Evolutionary conservation across 305 asterid genomes (phyloP).

Genomic region (Euphrasia arctica): DNA sequence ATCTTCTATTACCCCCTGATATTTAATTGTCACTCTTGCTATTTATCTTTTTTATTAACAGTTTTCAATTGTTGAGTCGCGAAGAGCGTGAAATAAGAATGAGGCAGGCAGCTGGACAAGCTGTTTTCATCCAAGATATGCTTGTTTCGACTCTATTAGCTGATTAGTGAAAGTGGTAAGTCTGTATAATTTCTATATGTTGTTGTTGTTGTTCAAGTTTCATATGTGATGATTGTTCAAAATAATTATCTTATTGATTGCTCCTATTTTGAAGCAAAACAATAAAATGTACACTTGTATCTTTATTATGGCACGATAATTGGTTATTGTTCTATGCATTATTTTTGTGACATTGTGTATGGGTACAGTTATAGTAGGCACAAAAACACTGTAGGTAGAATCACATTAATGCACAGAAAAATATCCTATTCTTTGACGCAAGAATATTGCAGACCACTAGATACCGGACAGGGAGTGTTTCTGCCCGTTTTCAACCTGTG

Average conservation of each 20-base stretch:
- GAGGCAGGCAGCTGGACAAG: conserved; percentile 61
- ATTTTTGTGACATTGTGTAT: no score
- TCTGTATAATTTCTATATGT: neutral
- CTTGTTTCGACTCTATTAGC: conserved; percentile 40
- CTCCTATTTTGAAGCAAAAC: no score
- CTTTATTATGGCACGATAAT: no score
- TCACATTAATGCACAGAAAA: no score
- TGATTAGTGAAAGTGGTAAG: neutral
- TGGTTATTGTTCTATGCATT: no score
- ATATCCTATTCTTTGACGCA: no score
- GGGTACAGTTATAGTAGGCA: no score
- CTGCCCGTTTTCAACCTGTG: no score
- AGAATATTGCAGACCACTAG: no score
- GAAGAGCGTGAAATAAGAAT: conserved; percentile 77
- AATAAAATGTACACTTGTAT: no score
- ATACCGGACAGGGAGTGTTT: no score
- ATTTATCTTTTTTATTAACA: conserved; percentile 28
- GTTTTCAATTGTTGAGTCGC: conserved; percentile 58
- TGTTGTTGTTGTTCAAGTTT: neutral
- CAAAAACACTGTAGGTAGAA: no score
- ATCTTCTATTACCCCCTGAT: neutral
- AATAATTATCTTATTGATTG: neutral
- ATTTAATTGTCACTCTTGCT: neutral
- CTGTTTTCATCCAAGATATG: conserved; percentile 74
- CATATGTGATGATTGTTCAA: neutral